phyloP scores from a whole-genome alignment of 2,329 filamentous ascomycete genomes.

The Cladosporium cucumerinum region DNA sequence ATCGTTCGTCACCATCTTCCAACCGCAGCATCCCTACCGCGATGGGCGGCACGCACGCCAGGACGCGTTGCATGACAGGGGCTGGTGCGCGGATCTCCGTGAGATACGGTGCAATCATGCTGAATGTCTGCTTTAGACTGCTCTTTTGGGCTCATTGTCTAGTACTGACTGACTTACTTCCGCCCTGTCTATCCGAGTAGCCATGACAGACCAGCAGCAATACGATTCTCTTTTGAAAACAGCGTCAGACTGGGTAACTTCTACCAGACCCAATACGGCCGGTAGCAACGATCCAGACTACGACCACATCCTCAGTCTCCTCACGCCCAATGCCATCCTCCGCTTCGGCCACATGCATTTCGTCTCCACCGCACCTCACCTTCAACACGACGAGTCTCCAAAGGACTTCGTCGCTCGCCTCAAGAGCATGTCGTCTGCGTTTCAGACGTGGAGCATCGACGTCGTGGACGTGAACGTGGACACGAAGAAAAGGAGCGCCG shows the following conservation, averaged over 20 bases:
- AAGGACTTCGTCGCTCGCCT: slow-evolving; percentile 29
- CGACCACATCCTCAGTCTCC: slow-evolving; percentile 22
- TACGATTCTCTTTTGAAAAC: slow-evolving; percentile 21
- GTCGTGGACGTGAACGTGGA: slow-evolving; percentile 31
- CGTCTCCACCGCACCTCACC: slow-evolving; percentile 23
- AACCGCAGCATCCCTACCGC: neutral
- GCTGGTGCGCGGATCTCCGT: neutral
- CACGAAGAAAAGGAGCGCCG: slow-evolving; percentile 24
- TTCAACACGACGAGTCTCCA: slow-evolving; percentile 23
- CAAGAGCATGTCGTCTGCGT: slow-evolving; percentile 23
- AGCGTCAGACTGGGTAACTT: slow-evolving; percentile 21
- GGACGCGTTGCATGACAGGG: neutral
- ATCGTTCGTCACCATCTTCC: neutral
- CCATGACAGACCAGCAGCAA: slow-evolving; percentile 9
- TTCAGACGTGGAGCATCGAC: slow-evolving; percentile 27
- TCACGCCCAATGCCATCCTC: slow-evolving; percentile 24
- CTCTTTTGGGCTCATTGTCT: neutral
- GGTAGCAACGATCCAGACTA: slow-evolving; percentile 24
- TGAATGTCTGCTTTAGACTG: neutral
- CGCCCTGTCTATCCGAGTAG: neutral
- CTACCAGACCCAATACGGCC: slow-evolving; percentile 17
- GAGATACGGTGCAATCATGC: neutral
- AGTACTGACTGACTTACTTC: neutral
- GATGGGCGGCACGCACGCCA: neutral
- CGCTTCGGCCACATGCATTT: slow-evolving; percentile 34